Percentiles rank a stretch among this genome's conserved stretches.
Evolutionary conservation across 768 basidiomycete genomes (phyloP).

Genomic region (Pleurotus tuber-regium): DNA sequence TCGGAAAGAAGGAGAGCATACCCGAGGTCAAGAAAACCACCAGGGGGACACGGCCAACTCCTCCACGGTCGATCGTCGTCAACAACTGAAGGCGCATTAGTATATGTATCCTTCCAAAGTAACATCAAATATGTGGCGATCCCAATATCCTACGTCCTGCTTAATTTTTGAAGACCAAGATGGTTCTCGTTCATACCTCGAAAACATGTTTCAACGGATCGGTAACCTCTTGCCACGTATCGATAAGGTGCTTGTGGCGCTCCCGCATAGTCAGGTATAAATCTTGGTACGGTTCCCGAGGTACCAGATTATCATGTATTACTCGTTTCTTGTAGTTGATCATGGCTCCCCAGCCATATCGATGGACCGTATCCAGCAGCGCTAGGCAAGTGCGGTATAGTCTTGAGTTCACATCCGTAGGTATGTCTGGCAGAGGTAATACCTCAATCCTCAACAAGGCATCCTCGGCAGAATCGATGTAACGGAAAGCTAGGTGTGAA

Average conservation of each 20-base stretch:
- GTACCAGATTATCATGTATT: conserved; percentile 75
- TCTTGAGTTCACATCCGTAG: conserved; percentile 54
- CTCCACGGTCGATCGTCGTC: conserved; percentile 52
- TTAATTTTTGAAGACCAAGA: not conserved
- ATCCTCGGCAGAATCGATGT: conserved; percentile 21
- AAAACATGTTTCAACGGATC: conserved; percentile 91
- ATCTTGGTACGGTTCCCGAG: conserved; percentile 83
- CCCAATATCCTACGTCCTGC: conserved; percentile 74
- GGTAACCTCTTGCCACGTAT: conserved; percentile 77
- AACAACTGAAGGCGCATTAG: not conserved
- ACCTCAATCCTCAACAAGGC: conserved; percentile 53
- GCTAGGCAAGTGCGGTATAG: conserved; percentile 79
- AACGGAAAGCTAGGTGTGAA: conserved; percentile 78
- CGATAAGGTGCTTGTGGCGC: conserved; percentile 72
- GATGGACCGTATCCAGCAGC: conserved; percentile 78
- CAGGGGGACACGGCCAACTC: conserved; percentile 73
- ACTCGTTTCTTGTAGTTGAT: conserved; percentile 87
- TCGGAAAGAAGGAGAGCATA: conserved; percentile 40
- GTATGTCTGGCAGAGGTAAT: conserved; percentile 45
- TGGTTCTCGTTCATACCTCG: conserved; percentile 51
- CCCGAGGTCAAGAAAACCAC: conserved; percentile 90
- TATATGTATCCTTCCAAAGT: conserved; percentile 80
- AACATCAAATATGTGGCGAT: conserved; percentile 93
- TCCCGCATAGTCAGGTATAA: conserved; percentile 86
- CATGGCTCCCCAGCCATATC: conserved; percentile 85